Percentiles rank a stretch among this genome's conserved stretches.
Evolutionary conservation across 129 eudicot species (phyloP).

Genomic region (Gnaphalium uliginosum): DNA sequence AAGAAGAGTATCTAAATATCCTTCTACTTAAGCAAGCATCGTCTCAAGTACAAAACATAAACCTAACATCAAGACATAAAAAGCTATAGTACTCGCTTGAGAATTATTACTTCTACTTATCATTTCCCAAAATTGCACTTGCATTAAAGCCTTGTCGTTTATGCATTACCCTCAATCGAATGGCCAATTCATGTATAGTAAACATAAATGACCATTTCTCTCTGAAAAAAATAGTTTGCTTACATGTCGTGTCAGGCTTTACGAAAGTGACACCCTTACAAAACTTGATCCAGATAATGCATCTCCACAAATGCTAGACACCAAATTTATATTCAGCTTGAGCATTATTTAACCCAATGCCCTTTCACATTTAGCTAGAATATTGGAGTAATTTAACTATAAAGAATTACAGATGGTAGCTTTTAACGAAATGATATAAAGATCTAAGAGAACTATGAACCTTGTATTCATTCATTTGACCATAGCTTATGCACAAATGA

Average conservation of each 20-base stretch:
- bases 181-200: neutral
- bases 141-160: neutral
- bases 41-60: neutral
- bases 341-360: neutral
- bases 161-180: slow-evolving; percentile 3
- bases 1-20: neutral
- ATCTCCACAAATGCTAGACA: neutral
- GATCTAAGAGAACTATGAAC: slow-evolving; percentile 4
- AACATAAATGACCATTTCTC: neutral
- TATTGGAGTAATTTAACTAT: neutral
- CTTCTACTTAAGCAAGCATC: neutral
- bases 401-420: no score
- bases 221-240: neutral
- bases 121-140: neutral
- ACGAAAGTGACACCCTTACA: neutral
- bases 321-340: neutral
- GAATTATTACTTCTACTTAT: neutral
- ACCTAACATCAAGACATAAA: neutral
- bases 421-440: neutral
- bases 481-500: slow-evolving; percentile 2
- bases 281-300: neutral
- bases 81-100: neutral
- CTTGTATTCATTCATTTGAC: slow-evolving; percentile 2
- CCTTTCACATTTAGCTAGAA: neutral
- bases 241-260: neutral